Evolutionary conservation across 345 rosid species (phyloP).

Genomic region (Ricinus communis): DNA sequence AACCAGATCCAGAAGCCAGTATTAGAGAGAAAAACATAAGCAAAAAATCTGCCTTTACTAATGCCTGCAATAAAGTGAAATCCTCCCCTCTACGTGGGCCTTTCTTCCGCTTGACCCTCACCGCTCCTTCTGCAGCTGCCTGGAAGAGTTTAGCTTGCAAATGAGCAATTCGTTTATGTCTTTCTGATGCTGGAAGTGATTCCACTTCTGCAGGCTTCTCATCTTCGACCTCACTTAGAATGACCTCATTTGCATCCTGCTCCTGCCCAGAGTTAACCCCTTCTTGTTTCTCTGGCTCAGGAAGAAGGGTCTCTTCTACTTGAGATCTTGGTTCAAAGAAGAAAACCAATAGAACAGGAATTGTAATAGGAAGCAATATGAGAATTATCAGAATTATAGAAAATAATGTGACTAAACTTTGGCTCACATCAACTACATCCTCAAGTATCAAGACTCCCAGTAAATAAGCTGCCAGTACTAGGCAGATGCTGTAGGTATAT

Average conservation of each 20-base stretch:
- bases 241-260: slow-evolving; percentile 43
- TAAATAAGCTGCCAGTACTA: slow-evolving; percentile 75
- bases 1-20: slow-evolving; percentile 90
- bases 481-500: slow-evolving; percentile 67
- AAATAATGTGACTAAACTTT: slow-evolving; percentile 41
- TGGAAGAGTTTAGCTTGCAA: slow-evolving; percentile 75
- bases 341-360: slow-evolving; percentile 62
- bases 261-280: slow-evolving; percentile 36
- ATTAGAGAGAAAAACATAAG: slow-evolving; percentile 78
- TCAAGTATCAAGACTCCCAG: slow-evolving; percentile 86
- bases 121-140: slow-evolving; percentile 88
- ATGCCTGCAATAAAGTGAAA: slow-evolving; percentile 78
- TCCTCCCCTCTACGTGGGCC: slow-evolving; percentile 92
- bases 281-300: slow-evolving; percentile 45
- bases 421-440: slow-evolving; percentile 63
- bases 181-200: slow-evolving; percentile 75
- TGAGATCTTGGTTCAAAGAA: slow-evolving; percentile 39
- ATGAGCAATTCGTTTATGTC: slow-evolving; percentile 76
- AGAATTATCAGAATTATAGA: slow-evolving; percentile 60
- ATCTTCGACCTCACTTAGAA: slow-evolving; percentile 87
- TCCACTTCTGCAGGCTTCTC: slow-evolving; percentile 88
- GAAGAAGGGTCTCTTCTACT: slow-evolving; percentile 60
- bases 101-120: slow-evolving; percentile 73
- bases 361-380: slow-evolving; percentile 58
- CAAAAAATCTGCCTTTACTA: slow-evolving; percentile 93